Evolutionary conservation across 164 flowering plant genomes (phyloP).

Genomic region (Sedum album): DNA sequence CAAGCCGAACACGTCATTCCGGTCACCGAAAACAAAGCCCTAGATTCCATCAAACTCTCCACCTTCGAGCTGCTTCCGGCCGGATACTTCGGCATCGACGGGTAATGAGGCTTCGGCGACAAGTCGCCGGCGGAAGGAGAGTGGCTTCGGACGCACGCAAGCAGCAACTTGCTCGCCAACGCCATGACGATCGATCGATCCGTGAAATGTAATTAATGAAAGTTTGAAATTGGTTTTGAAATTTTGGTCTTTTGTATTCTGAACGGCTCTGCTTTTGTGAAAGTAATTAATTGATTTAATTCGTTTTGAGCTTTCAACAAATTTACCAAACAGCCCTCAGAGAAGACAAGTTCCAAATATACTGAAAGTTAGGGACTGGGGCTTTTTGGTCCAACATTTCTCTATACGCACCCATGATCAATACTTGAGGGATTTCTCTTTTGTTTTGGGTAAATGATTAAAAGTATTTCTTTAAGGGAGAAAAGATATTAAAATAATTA

Average conservation of each 20-base stretch:
- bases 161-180: background rate
- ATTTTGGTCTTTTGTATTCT: background rate
- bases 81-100: constrained; percentile 33
- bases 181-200: background rate
- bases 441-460: no score
- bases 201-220: background rate
- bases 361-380: no score
- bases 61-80: constrained; percentile 26
- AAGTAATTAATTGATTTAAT: no score
- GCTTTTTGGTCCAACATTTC: no score
- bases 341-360: no score
- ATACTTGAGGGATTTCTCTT: no score
- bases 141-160: constrained; percentile 10
- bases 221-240: background rate
- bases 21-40: constrained; percentile 39
- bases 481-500: no score
- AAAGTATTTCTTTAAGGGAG: background rate
- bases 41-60: background rate
- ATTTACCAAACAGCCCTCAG: no score
- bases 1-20: constrained; percentile 93
- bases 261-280: background rate
- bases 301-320: no score
- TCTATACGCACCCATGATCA: no score
- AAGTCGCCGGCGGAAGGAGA: constrained; percentile 18
- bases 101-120: background rate